Evolutionary conservation across 2,329 filamentous ascomycete genomes (phyloP), one percentile per base, ranked within the genome.

Genomic region (Arachnopeziza araneosa): DNA sequence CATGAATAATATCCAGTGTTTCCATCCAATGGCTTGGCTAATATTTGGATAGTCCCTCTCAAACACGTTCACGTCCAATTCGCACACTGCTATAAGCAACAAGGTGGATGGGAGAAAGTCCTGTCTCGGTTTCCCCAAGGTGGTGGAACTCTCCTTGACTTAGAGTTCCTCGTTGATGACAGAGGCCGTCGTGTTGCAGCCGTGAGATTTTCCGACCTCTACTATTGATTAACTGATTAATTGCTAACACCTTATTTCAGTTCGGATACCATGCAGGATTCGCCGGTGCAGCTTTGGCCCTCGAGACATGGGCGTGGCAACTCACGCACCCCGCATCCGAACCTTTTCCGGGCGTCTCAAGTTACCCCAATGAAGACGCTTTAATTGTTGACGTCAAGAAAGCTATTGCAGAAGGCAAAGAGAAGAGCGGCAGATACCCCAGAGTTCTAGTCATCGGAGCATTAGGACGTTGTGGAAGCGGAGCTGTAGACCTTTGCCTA

Each of bases 251-350:
- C 9, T 30, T 30, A 30, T 30, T 30, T 30, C 9, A 30, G 26
- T 77, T 78, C 60, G 77, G 79, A 62, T 90, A 86, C 74, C 84
- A 87, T 63, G 91, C 90, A 30, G 91, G 90, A 22, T 95, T 90
- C 71, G 86, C 88, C 57, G 79, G 80, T 36, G 83, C 88, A 50
- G 89, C 89, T 9, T 78, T 93, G 56, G 90, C 88, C 24, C 75
- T 96, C 49, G 83, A 92, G 81, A 85, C 86, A 52, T 96, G 93
- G 90, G 85, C 90, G 12, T 89, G 87, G 83, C 91, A 96, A 75
- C 80, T 93, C 64, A 83, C 83, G 51, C 83, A 93, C 74, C 83
- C 86, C 52, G 79, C 80, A 60, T 83, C 83, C 60, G 79, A 85
- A 74, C 82, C 85, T 56, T 82, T 93, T 61, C 86, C 87, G 9